Evolutionary conservation across 805 yeast genomes (phyloP), one percentile per base, ranked within the genome.

Genomic region (Candida insectorum): DNA sequence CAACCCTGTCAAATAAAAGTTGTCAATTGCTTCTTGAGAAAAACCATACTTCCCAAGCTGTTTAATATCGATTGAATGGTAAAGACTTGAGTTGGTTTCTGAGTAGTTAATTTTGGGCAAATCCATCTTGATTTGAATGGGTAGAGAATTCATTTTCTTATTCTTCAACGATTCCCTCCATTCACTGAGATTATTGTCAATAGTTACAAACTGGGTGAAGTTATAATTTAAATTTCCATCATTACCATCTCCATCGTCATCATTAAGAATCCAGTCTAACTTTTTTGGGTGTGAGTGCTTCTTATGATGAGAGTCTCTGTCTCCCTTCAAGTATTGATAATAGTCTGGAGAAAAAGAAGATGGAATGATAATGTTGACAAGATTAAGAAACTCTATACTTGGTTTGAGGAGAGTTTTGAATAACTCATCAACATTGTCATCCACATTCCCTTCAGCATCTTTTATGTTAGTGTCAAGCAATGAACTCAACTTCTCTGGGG

Each of bases 221-320:
- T 67, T 66, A 47, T 67, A 66, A 36, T 67, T 67, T 41, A 67
- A 56, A 35, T 67, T 66, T 4, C 73, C 73, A 43, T 66, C 73
- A 38, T 65, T 66, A 5, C 73, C 71, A 40, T 66, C 73, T 15
- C 73, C 73, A 40, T 65, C 73, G 40, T 65, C 70, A 38, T 67
- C 70, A 37, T 65, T 65, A 28, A 65, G 50, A 16, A 66, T 64
- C 69, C 70, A 64, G 39, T 66, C 71, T 18, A 66, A 49, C 24
- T 45, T 52, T 24, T 47, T 47, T 12, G 53, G 52, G 26, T 52
- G 51, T 6, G 22, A 28, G 15, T 28, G 33, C 4, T 45, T 41
- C 11, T 48, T 44, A n/a, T 53, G 47, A 15, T 37, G 26, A 19
- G 21, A 31, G n/a, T 26, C n/a, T 12, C 20, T 33, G 13, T 13